Evolutionary conservation across 805 yeast genomes (phyloP).

Genomic region (Hanseniaspora vineae): DNA sequence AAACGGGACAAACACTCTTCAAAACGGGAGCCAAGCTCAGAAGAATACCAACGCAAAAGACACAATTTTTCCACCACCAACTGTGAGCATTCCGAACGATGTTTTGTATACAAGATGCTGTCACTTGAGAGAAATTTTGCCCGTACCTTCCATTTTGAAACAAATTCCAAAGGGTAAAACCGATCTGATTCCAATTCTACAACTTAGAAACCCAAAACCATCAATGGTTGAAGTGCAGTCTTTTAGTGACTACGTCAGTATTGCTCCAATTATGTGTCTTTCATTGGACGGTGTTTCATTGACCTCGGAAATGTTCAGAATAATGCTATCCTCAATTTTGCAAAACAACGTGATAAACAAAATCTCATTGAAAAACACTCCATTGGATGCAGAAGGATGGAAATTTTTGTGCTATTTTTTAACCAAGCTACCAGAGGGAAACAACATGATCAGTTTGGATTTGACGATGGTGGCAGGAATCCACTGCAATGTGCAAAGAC

Average conservation of each 20-base stretch:
- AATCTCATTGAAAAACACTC: conserved; percentile 67
- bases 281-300: conserved; percentile 70
- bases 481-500: conserved; percentile 26
- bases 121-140: conserved; percentile 80
- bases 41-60: conserved; percentile 1
- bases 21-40: not conserved
- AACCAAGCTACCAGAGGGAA: conserved; percentile 34
- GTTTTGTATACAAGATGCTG: conserved; percentile 83
- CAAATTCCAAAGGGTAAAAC: conserved; percentile 63
- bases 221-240: conserved; percentile 79
- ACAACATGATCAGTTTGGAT: conserved; percentile 45
- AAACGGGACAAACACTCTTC: not conserved
- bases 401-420: conserved; percentile 64
- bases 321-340: conserved; percentile 51
- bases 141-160: conserved; percentile 79
- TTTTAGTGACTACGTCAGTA: conserved; percentile 74
- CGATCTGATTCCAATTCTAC: conserved; percentile 55
- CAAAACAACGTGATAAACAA: conserved; percentile 54
- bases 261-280: conserved; percentile 70
- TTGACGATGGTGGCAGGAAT: conserved; percentile 36
- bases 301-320: conserved; percentile 62
- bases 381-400: conserved; percentile 71
- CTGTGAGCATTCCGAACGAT: conserved; percentile 37
- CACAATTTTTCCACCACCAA: conserved; percentile 20
- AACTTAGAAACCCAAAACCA: conserved; percentile 74